These are phyloP conservation scores for Odonthalia washingtoniensis DNA, from an alignment of 31 red algal genomes.

Conservation along the genomic window DNA sequence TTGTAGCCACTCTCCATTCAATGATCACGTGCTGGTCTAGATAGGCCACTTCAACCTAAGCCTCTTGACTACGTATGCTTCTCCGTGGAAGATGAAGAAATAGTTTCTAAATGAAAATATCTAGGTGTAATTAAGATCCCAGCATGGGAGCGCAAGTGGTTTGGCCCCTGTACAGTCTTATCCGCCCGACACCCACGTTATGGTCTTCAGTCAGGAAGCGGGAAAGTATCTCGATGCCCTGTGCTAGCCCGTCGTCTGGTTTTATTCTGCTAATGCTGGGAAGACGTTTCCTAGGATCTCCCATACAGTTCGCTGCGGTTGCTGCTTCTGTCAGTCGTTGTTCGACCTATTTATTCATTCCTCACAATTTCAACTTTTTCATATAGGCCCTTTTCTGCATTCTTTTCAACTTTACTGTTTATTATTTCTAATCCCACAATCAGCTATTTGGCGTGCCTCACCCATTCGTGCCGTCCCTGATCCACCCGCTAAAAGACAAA, in stretches of 20 bases:
- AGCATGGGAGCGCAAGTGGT: neutral
- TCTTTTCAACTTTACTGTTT: no score
- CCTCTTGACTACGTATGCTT: neutral
- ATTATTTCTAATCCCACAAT: no score
- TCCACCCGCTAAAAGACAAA: no score
- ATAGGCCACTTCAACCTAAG: neutral
- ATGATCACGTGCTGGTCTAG: neutral
- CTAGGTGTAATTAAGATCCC: neutral
- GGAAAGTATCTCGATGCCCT: neutral
- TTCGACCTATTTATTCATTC: no score
- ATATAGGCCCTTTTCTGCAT: no score
- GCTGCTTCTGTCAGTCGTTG: no score
- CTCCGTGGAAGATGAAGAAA: neutral
- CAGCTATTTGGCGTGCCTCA: no score
- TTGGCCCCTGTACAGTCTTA: neutral
- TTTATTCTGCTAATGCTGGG: no score
- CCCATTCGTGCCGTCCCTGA: no score
- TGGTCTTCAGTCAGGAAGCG: neutral
- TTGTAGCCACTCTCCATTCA: neutral
- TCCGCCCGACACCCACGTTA: neutral
- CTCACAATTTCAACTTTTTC: no score
- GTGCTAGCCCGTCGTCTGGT: neutral
- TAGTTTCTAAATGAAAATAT: neutral
- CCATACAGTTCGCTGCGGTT: no score
- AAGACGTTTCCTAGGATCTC: no score